Percentiles rank a stretch among this genome's conserved stretches.
Conservation (phyloP, 495 filamentous ascomycete genomes). For the Clavariopsis aquatica region DNA sequence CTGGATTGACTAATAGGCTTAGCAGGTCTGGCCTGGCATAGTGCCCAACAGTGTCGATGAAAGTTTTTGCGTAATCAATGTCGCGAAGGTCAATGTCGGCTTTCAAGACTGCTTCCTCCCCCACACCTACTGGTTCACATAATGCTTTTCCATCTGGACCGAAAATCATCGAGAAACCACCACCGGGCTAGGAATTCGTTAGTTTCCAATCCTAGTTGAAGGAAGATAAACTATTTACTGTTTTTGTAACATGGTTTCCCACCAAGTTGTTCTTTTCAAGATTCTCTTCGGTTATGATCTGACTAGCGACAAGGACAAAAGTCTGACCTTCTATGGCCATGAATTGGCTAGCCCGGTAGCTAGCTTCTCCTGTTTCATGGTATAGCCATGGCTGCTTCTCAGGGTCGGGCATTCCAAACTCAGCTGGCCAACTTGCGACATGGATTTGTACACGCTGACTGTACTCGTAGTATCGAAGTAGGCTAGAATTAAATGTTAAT, state of each 20-base stretch:
- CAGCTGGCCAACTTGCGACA: constrained; percentile 43
- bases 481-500: not conserved
- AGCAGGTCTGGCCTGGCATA: constrained; percentile 47
- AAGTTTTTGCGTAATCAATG: constrained; percentile 40
- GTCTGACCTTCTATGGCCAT: constrained; percentile 33
- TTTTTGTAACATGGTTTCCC: constrained; percentile 35
- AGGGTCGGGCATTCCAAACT: constrained; percentile 37
- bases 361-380: constrained; percentile 37
- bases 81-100: constrained; percentile 44
- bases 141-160: constrained; percentile 43
- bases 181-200: constrained; percentile 27
- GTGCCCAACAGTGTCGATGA: constrained; percentile 43
- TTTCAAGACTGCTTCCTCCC: constrained; percentile 43
- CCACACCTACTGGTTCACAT: constrained; percentile 30
- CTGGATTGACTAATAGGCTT: constrained; percentile 38
- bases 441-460: constrained; percentile 46
- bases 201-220: not conserved
- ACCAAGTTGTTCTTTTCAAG: constrained; percentile 41
- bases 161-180: constrained; percentile 43
- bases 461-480: constrained; percentile 45
- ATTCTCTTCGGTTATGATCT: constrained; percentile 33
- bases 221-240: constrained; percentile 1
- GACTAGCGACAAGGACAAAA: constrained; percentile 25
- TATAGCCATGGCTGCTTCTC: constrained; percentile 39
- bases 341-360: constrained; percentile 28